Conservation (phyloP, 2,329 filamentous ascomycete genomes). For the Teratosphaeria epicoccoides region DNA sequence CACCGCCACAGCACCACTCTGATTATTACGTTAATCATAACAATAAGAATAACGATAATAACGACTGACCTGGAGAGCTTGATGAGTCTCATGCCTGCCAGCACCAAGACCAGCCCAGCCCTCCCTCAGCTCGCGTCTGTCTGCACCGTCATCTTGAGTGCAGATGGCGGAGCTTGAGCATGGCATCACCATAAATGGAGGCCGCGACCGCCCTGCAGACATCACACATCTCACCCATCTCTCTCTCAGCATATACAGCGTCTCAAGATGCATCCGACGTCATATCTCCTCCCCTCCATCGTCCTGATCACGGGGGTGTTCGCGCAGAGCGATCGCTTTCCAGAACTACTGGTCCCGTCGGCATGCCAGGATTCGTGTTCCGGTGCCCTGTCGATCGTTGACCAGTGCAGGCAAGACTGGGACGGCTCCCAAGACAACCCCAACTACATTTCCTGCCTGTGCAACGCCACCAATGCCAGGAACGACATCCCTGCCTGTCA, state of each 20-base stretch:
- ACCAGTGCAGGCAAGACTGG: background rate
- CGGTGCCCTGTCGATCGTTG: background rate
- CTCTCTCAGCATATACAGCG: too few species aligned
- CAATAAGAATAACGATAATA: too few species aligned
- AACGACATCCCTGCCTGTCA: background rate
- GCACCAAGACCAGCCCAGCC: background rate
- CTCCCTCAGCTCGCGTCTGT: background rate
- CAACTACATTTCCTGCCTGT: background rate
- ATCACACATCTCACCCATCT: background rate
- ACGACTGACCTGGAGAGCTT: too few species aligned
- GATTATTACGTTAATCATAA: too few species aligned
- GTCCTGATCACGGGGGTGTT: background rate
- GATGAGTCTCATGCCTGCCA: background rate
- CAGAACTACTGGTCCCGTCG: background rate
- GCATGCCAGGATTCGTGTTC: background rate
- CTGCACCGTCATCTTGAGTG: background rate
- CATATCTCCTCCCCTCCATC: background rate
- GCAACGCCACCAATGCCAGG: background rate
- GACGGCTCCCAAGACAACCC: background rate
- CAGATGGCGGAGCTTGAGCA: background rate
- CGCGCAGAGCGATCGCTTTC: background rate
- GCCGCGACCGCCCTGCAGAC: background rate
- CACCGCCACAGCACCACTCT: too few species aligned
- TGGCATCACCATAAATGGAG: background rate
- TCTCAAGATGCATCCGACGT: too few species aligned